Base-by-base conservation (phyloP, 169 alveolate genomes). In the Plasmodium vivax region DNA sequence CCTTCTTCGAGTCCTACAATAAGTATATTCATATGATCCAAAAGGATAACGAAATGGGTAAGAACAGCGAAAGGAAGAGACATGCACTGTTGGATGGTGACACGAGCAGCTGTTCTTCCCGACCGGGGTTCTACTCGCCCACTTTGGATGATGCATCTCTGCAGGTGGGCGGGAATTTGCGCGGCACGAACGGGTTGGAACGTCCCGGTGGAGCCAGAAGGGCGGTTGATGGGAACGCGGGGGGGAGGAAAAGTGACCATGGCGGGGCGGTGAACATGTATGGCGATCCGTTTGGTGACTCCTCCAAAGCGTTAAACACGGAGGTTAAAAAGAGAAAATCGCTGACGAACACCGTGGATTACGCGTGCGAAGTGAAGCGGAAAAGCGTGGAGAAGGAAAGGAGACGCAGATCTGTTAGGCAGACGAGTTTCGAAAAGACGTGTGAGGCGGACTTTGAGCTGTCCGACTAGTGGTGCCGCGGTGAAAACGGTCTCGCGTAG, bases 1-100 rank as follows among this genome's bases (percentile, higher is more conserved):
- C n/a, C 41, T 92, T 92, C 83, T 92, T 92, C 43, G 95, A 92
- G 38, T 68, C 92, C 14, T 92, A 92, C 92, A 92, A 92, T 51
- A 92, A 82, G n/a, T 92, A 92, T 45, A 45, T 92, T 14, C 6
- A 56, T 47, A 82, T 92, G 7, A 34, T 92, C 36, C 71, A 82
- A 47, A 75, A 51, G 34, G 34, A 92, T 34, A 81, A 32, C 16
- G 84, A 84, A 72, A 16, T 27, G n/a, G 27, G 82, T 54, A 36
- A 54, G 47, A 34, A 80, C n/a, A 85, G 38, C 38, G 85, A 30
- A 19, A 51, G 45, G 36, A 47, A 72, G 16, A 56, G 58, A 79
- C 41, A 30, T 51, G 45, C n/a, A 19, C 47, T 62, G 27, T 1
- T 71, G 36, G 54, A 77, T 27, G 73, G 74, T 82, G 45, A 19